Evolutionary conservation across 139 green algal species (phyloP), one percentile per base, ranked within the genome.

Genomic region (Mesostigma viride): DNA sequence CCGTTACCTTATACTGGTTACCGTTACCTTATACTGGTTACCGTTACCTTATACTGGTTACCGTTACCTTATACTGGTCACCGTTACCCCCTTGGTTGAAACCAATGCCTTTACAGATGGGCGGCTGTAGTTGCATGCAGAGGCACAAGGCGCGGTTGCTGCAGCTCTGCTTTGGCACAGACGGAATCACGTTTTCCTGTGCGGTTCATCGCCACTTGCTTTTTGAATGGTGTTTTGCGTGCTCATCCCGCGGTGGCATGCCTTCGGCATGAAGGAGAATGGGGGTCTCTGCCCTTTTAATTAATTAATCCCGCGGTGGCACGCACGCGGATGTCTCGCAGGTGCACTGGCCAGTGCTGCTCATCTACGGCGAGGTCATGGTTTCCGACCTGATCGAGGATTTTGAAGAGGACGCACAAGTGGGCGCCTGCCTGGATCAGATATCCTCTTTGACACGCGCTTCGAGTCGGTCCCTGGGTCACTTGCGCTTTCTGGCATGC

Each of bases 321-420:
- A 51, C 8, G 40, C 40, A 51, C 17, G 63, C 53, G 1, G 69
- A 83, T 0, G 79, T 82, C n/a, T n/a, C n/a, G 6, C 27, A 73
- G 11, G 35, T 94, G 59, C 79, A 85, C 64, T 96, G 86, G 86
- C 90, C 90, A 0, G 81, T 91, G 46, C 44, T 96, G 67, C 80
- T 96, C 51, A 74, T 95, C 46, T 96, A 96, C 72, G 84, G 86
- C 0, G 89, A 96, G 70, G 72, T 57, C 34, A 86, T 87, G 80
- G 74, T 86, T 69, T 84, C 75, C 40, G 90, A 96, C 57, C 66
- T 85, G 28, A 77, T 96, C 24, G 78, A 96, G 68, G 87, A 88
- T 35, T 82, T 86, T 8, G 59, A 51, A 6, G 90, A 96, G 70
- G n/a, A 65, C 75, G 3, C 83, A 94, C 70, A 66, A 56, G 0